Percentiles rank a stretch among this genome's conserved stretches.
These are phyloP conservation scores for Exserohilum turcica DNA, from an alignment of 2,329 filamentous ascomycete species.

Conservation along the genomic window DNA sequence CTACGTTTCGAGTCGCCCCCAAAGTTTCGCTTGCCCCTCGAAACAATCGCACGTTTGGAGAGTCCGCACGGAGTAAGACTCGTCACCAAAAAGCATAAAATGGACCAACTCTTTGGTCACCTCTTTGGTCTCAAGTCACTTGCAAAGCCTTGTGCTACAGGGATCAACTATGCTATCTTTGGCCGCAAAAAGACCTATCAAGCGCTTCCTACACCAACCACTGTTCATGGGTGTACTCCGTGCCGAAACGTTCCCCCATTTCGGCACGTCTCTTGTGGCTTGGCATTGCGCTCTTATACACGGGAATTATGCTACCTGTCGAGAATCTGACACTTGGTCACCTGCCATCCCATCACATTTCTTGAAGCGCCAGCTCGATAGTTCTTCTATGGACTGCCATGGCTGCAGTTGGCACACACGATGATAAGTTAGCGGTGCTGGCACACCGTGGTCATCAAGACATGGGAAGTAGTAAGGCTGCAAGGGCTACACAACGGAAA, in stretches of 20 bases:
- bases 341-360: neutral
- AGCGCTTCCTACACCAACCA: slow-evolving; percentile 4
- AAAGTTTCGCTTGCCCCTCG: slow-evolving; percentile 12
- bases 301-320: slow-evolving; percentile 4
- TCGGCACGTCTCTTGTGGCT: slow-evolving; percentile 3
- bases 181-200: slow-evolving; percentile 1
- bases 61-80: slow-evolving; percentile 1
- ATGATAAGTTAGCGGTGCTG: slow-evolving; percentile 9
- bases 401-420: slow-evolving; percentile 7
- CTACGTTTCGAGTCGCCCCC: slow-evolving; percentile 12
- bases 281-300: slow-evolving; percentile 3
- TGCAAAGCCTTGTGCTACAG: neutral
- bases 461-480: neutral
- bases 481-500: neutral
- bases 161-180: slow-evolving; percentile 8
- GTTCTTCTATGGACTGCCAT: slow-evolving; percentile 6
- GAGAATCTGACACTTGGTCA: neutral
- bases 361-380: neutral
- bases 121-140: neutral
- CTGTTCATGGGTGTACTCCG: neutral
- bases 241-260: slow-evolving; percentile 11
- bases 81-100: slow-evolving; percentile 4
- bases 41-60: slow-evolving; percentile 14
- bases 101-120: neutral
- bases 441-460: neutral